These are phyloP conservation scores for Cantharellus cinnabarinus DNA, from an alignment of 768 basidiomycete species.

Conservation along the genomic window DNA sequence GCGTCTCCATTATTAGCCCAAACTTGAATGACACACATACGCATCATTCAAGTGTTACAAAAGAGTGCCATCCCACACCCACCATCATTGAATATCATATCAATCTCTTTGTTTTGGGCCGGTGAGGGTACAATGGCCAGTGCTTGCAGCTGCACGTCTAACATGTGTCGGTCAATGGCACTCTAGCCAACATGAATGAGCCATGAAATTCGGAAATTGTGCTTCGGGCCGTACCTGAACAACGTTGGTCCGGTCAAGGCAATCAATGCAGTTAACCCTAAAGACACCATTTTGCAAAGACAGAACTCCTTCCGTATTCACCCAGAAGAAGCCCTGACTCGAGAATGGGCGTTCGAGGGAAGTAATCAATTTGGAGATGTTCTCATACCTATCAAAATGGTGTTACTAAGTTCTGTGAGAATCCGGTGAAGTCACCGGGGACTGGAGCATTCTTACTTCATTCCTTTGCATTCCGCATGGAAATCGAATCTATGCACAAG, in stretches of 20 bases:
- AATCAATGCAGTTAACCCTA: conserved; percentile 89
- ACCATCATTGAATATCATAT: conserved; percentile 68
- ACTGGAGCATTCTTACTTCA: conserved; percentile 38
- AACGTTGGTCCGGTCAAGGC: conserved; percentile 86
- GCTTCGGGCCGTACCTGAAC: conserved; percentile 38
- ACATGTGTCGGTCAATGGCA: conserved; percentile 70
- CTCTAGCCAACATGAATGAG: conserved; percentile 30
- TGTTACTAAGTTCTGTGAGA: not conserved
- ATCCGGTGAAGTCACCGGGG: not conserved
- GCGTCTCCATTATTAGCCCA: conserved; percentile 99
- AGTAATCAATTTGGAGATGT: conserved; percentile 57
- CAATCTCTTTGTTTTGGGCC: conserved; percentile 37
- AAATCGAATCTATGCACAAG: conserved; percentile 47
- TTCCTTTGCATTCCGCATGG: conserved; percentile 80
- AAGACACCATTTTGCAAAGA: conserved; percentile 74
- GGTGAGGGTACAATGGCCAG: conserved; percentile 42
- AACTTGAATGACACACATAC: conserved; percentile 22
- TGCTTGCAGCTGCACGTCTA: conserved; percentile 54
- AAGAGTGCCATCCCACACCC: conserved; percentile 6
- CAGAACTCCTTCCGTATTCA: conserved; percentile 44
- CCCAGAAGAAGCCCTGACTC: conserved; percentile 74
- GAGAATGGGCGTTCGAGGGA: conserved; percentile 58
- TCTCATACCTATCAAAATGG: conserved; percentile 46
- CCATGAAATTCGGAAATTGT: not conserved
- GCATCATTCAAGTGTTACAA: not conserved